Evolutionary conservation across 169 alveolate genomes (phyloP).

Genomic region (Plasmodium sp.): DNA sequence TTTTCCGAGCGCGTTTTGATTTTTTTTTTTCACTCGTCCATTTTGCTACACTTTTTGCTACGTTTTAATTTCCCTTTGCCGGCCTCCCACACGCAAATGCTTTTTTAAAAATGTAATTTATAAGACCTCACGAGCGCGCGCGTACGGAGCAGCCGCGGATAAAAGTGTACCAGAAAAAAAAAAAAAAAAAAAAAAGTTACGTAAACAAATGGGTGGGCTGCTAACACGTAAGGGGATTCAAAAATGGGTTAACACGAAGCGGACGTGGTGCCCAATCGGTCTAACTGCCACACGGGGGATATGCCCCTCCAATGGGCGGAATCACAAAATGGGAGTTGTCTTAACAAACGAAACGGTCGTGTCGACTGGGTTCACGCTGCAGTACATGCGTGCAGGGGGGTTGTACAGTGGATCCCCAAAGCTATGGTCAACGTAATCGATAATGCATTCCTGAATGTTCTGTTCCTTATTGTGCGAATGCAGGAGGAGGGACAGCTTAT

Average conservation of each 20-base stretch:
- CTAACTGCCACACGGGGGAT: not conserved
- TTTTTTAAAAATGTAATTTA: not conserved
- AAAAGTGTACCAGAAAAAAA: not conserved
- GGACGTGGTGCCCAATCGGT: not conserved
- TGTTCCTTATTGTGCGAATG: conserved; percentile 57
- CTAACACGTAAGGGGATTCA: not conserved
- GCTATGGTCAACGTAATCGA: conserved; percentile 42
- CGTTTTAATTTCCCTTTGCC: not conserved
- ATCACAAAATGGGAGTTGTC: conserved; percentile 33
- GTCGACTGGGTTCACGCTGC: conserved; percentile 22
- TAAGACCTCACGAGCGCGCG: not conserved
- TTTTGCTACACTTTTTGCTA: not conserved
- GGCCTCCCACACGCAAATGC: not conserved
- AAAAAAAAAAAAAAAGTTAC: conserved; percentile 21
- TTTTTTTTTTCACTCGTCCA: not conserved
- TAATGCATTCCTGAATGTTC: conserved; percentile 59
- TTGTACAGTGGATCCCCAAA: conserved; percentile 10
- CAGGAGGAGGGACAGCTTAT: conserved; percentile 39
- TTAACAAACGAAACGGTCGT: conserved; percentile 63
- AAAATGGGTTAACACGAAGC: not conserved
- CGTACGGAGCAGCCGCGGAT: not conserved
- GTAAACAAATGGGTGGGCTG: not conserved
- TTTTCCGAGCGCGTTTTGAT: not conserved
- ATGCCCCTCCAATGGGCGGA: not conserved
- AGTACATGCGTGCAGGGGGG: conserved; percentile 58